Percentiles rank a stretch among this genome's conserved stretches.
These are phyloP conservation scores for Posidonia oceanica DNA, from an alignment of 116 monocot genomes.

Conservation along the genomic window DNA sequence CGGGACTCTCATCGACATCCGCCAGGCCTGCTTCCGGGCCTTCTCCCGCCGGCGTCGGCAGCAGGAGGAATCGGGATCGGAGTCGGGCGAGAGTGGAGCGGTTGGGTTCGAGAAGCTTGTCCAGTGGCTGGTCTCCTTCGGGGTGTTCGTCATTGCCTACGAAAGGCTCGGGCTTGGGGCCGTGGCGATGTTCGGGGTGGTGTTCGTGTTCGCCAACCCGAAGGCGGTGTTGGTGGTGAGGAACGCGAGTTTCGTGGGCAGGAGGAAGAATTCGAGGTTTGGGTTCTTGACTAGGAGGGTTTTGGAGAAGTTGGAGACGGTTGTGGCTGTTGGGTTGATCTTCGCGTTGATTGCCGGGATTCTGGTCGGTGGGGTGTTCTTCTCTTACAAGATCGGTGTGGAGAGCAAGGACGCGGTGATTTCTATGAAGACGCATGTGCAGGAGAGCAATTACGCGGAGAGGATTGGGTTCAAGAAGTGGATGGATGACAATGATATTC, in stretches of 20 bases:
- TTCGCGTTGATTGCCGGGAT: conserved; percentile 35
- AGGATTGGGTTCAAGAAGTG: conserved; percentile 49
- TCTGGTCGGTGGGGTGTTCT: conserved; percentile 44
- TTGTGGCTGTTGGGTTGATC: conserved; percentile 47
- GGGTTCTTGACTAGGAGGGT: conserved; percentile 19
- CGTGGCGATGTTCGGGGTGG: conserved; percentile 13
- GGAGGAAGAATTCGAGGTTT: not conserved
- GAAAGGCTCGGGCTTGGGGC: conserved; percentile 20
- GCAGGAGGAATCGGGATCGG: too few species aligned
- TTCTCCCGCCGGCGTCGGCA: not conserved
- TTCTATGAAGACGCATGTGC: conserved; percentile 38
- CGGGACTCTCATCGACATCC: conserved; percentile 31
- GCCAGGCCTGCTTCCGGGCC: conserved; percentile 4
- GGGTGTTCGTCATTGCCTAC: conserved; percentile 25
- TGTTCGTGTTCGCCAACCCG: conserved; percentile 15
- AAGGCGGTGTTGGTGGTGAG: conserved; percentile 14
- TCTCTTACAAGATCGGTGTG: conserved; percentile 65
- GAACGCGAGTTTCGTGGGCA: conserved; percentile 13
- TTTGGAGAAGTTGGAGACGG: conserved; percentile 21
- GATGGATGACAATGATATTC: conserved; percentile 50
- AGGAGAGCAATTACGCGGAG: conserved; percentile 56
- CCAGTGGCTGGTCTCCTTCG: conserved; percentile 49
- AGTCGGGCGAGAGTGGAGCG: not conserved
- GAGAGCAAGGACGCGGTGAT: conserved; percentile 63
- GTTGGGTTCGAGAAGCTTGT: conserved; percentile 31